Evolutionary conservation across 768 basidiomycete genomes (phyloP), one percentile per base, ranked within the genome.

Genomic region (Tricholoma hemisulphureum): DNA sequence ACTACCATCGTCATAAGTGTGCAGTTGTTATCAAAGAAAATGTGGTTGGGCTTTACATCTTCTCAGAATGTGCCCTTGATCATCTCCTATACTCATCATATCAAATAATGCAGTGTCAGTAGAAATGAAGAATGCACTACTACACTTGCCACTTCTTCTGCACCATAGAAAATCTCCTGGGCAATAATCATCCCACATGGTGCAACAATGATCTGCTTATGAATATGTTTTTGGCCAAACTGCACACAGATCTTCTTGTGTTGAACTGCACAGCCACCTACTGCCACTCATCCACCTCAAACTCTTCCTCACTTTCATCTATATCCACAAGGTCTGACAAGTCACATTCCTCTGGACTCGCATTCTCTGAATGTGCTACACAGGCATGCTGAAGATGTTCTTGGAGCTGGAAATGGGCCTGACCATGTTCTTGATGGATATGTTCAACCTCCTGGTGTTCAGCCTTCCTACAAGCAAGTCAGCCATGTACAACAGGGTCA

Each of bases 381-480:
- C 11, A 13, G 6, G 34, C 34, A 35, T 13, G 14, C 13, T 35
- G 8, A 14, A 35, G 34, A 14, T 13, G 14, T 35, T 35, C 34
- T 13, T 35, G 34, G 8, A 35, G 34, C 34, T 35, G 34, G 11
- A 35, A 35, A 35, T 13, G 34, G 34, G 34, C 34, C 34, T 35
- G 34, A 35, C 34, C 34, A 35, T 14, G 13, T 35, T 35, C 34
- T n/a, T n/a, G n/a, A n/a, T n/a, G n/a, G n/a, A n/a, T n/a, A n/a
- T n/a, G n/a, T n/a, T n/a, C n/a, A n/a, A n/a, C n/a, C n/a, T n/a
- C n/a, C n/a, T 8, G 4, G 14, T 14, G 13, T 35, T 35, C 13
- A 14, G 14, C 34, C 34, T 35, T 13, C 13, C 2, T 4, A 39
- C 71, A 74, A 0, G 71, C 70, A 6, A n/a, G n/a, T n/a, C 53